phyloP scores from a whole-genome alignment of 352 stramenopile species.

The Phytopythium oedochilum region DNA sequence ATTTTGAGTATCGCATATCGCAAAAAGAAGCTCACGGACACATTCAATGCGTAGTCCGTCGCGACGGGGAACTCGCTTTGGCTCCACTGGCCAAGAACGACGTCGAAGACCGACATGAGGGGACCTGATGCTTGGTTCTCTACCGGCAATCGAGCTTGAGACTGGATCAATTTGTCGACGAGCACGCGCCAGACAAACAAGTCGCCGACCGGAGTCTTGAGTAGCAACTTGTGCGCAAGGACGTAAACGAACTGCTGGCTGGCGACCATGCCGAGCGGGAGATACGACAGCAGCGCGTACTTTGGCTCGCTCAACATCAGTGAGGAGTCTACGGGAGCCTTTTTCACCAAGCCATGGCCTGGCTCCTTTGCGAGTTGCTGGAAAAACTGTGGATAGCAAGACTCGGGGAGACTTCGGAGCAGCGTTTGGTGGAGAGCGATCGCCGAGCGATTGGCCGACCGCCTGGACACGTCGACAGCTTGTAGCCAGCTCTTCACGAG shows the following conservation, averaged over 20 bases:
- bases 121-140: constrained; percentile 5
- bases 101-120: constrained; percentile 47
- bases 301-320: constrained; percentile 25
- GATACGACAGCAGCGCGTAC: constrained; percentile 41
- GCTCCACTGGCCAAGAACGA: constrained; percentile 54
- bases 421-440: constrained; percentile 19
- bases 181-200: constrained; percentile 47
- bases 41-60: constrained; percentile 50
- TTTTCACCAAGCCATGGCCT: not conserved
- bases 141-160: not conserved
- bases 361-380: constrained; percentile 30
- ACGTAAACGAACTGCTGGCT: constrained; percentile 66
- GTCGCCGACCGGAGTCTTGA: constrained; percentile 40
- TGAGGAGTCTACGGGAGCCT: not conserved
- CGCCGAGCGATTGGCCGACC: not conserved
- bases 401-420: constrained; percentile 42
- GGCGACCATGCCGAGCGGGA: constrained; percentile 24
- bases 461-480: constrained; percentile 12
- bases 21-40: constrained; percentile 62
- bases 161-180: constrained; percentile 24
- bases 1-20: constrained; percentile 46
- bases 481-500: constrained; percentile 48
- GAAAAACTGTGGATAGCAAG: constrained; percentile 44
- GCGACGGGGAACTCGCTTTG: constrained; percentile 40
- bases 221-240: constrained; percentile 55